Percentiles rank a stretch among this genome's conserved stretches.
Evolutionary conservation across 768 basidiomycete species (phyloP).

Genomic region (Mycena galopus): DNA sequence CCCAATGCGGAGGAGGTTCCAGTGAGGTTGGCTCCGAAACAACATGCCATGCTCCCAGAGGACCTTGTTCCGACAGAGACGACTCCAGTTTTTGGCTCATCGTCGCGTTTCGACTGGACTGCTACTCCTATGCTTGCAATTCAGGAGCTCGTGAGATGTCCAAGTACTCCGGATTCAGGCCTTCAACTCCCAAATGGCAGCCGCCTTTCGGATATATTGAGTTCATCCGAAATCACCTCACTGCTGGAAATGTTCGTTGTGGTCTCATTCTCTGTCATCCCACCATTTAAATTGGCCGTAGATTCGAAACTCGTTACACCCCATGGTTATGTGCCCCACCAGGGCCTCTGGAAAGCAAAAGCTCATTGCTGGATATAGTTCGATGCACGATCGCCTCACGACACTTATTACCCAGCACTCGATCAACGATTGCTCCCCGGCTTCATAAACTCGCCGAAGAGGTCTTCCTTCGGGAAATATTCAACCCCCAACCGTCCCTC

Average conservation of each 20-base stretch:
- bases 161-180: constrained; percentile 33
- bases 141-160: constrained; percentile 52
- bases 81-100: constrained; percentile 56
- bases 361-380: constrained; percentile 56
- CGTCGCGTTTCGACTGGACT: constrained; percentile 56
- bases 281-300: constrained; percentile 34
- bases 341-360: constrained; percentile 41
- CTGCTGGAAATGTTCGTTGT: constrained; percentile 55
- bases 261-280: not conserved
- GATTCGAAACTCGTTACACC: constrained; percentile 58
- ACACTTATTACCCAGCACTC: constrained; percentile 53
- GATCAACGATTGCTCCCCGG: constrained; percentile 52
- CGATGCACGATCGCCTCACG: constrained; percentile 62
- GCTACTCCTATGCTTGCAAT: constrained; percentile 62
- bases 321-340: constrained; percentile 60
- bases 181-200: constrained; percentile 28
- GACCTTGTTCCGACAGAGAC: constrained; percentile 49
- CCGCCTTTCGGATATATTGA: constrained; percentile 46
- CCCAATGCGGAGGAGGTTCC: constrained; percentile 5
- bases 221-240: constrained; percentile 49
- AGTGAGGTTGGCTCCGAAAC: not conserved
- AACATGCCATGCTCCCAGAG: constrained; percentile 48
- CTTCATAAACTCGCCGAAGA: constrained; percentile 59
- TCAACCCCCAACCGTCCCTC: constrained; percentile 56
- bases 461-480: constrained; percentile 53